Evolutionary conservation across 1,284 basidiomycete genomes (phyloP).

Genomic region (Xerocomus amazonicus): DNA sequence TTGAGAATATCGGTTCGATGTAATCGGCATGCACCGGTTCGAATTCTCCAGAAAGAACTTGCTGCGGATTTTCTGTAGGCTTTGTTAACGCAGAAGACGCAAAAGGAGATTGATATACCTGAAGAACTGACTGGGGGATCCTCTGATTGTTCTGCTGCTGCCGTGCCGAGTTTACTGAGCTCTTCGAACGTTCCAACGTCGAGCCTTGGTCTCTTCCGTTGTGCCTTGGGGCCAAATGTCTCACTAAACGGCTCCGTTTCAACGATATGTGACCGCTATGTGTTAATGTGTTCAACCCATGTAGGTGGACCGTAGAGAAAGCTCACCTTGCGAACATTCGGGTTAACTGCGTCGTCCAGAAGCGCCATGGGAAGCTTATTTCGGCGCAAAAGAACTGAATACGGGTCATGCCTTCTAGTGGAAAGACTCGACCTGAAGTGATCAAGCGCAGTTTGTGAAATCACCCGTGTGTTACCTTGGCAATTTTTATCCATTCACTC

Average conservation of each 20-base stretch:
- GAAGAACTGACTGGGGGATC: conserved; percentile 7
- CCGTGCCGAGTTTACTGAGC: conserved; percentile 65
- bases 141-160: conserved; percentile 29
- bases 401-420: conserved; percentile 85
- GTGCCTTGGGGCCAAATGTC: conserved; percentile 92
- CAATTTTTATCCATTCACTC: conserved; percentile 2
- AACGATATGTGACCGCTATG: conserved; percentile 82
- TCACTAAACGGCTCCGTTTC: conserved; percentile 91
- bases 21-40: conserved; percentile 68
- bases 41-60: conserved; percentile 26
- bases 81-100: conserved; percentile 22
- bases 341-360: conserved; percentile 82
- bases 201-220: conserved; percentile 83
- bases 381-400: conserved; percentile 85
- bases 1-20: conserved; percentile 85
- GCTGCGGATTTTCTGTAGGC: conserved; percentile 10
- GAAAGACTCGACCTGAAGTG: conserved; percentile 88
- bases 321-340: conserved; percentile 70
- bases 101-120: conserved; percentile 13
- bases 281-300: conserved; percentile 2
- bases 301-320: neutral
- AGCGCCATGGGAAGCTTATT: conserved; percentile 96
- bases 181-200: conserved; percentile 88
- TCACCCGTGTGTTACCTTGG: conserved; percentile 96
- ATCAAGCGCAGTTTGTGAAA: conserved; percentile 93